Evolutionary conservation across 2,329 filamentous ascomycete species (phyloP).

Genomic region (Exophiala sideris): DNA sequence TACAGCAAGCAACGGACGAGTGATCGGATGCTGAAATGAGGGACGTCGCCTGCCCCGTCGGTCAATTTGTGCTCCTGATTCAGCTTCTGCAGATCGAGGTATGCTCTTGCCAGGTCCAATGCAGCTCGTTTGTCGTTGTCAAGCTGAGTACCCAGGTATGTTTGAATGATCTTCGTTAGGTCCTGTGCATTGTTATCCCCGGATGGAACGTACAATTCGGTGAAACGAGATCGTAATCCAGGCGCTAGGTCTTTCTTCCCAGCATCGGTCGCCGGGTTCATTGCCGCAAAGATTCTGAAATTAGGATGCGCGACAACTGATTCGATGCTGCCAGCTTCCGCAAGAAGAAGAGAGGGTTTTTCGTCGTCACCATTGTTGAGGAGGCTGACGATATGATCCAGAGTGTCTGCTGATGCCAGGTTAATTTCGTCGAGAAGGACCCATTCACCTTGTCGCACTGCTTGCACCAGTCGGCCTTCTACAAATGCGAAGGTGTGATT

Average conservation of each 20-base stretch:
- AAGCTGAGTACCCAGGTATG: constrained; percentile 72
- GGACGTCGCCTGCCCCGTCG: constrained; percentile 91
- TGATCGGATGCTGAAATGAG: constrained; percentile 94
- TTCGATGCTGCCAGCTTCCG: constrained; percentile 91
- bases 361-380: constrained; percentile 69
- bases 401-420: constrained; percentile 85
- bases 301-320: constrained; percentile 83
- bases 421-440: constrained; percentile 97
- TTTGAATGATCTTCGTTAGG: constrained; percentile 79
- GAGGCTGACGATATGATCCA: constrained; percentile 90
- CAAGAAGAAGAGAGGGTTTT: constrained; percentile 78
- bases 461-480: constrained; percentile 93
- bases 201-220: constrained; percentile 89
- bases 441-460: constrained; percentile 95
- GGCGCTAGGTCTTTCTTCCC: constrained; percentile 91
- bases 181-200: constrained; percentile 85
- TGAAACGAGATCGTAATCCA: constrained; percentile 86
- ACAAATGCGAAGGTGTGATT: constrained; percentile 94
- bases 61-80: constrained; percentile 80
- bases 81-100: constrained; percentile 79
- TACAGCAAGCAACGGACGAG: constrained; percentile 87
- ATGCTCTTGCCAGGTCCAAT: constrained; percentile 79
- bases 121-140: constrained; percentile 70
- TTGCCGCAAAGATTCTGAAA: constrained; percentile 95
- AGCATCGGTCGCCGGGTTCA: constrained; percentile 98